Evolutionary conservation across 495 filamentous ascomycete genomes (phyloP), one percentile per base, ranked within the genome.

Genomic region (Lichenothelia convexa): DNA sequence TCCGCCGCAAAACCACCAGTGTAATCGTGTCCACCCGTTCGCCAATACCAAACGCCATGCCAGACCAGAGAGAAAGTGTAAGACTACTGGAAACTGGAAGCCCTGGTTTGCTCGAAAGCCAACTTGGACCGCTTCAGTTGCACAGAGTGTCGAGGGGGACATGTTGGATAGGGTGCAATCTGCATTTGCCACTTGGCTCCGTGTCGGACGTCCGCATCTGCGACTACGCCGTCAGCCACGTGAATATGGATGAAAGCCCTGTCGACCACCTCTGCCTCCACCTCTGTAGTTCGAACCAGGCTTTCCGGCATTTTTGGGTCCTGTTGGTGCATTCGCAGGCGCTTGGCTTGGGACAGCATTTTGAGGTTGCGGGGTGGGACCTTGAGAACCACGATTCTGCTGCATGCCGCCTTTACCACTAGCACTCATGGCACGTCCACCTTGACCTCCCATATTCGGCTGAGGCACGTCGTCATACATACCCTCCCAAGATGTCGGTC

Each of bases 401-500:
- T 49, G 42, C 35, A 32, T 29, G 11, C 53, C 46, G 15, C 54
- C 53, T 17, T 50, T 41, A 4, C 49, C 37, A 8, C n/a, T 18
- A 9, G 31, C n/a, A 1, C 9, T 11, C 31, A 33, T 33, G n/a
- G 13, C n/a, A 18, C 31, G 31, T 9, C 54, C 49, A 36, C 45
- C 49, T 50, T 46, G 51, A 42, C 21, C 19, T n/a, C 19, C 20
- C 18, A 30, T 32, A 20, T 32, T 32, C 6, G 85, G 85, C 48
- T 86, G 84, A 17, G 91, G 91, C 1, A 93, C 84, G 53, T 94
- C 89, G 53, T 97, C 89, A 55, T 97, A 97, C 89, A 97, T 97
- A 38, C 89, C 89, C 56, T 97, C 89, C 87, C 89, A 95, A 17
- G 77, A 83, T 17, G 80, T 86, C 18, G 78, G 76, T 3, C 65